A percentile compares a stretch with the other conserved stretches of the same genome.
Evolutionary conservation across 2,329 filamentous ascomycete species (phyloP).

Genomic region (Aspergillus sp.): DNA sequence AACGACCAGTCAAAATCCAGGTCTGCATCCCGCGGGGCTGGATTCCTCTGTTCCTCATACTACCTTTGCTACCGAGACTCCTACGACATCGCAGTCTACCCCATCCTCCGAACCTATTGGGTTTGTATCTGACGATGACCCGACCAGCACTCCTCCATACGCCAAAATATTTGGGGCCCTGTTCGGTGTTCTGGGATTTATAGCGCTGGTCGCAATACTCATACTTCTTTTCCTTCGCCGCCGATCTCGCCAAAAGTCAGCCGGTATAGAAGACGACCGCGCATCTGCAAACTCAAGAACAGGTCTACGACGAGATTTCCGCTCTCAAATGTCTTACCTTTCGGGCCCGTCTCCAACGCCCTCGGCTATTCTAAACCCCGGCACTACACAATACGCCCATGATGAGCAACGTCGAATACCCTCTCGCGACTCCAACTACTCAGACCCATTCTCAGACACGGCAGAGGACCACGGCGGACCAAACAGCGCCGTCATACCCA

Average conservation of each 20-base stretch:
- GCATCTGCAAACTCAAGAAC: conserved; percentile 17
- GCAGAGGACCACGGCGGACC: not conserved
- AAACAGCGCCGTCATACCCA: not conserved
- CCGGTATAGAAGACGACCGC: conserved; percentile 11
- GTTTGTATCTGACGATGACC: not conserved
- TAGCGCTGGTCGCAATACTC: conserved; percentile 24
- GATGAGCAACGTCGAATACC: not conserved
- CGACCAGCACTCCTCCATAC: conserved; percentile 6
- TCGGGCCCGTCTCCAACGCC: conserved; percentile 10
- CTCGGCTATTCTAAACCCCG: conserved; percentile 10
- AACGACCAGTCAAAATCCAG: not conserved
- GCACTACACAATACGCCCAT: not conserved
- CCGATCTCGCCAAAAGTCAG: conserved; percentile 5
- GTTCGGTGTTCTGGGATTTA: conserved; percentile 26
- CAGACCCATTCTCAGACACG: conserved; percentile 19
- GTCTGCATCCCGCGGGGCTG: not conserved
- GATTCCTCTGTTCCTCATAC: not conserved
- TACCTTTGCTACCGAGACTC: not conserved
- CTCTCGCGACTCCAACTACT: not conserved
- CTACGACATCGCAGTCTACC: not conserved
- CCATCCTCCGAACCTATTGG: not conserved
- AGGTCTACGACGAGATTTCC: conserved; percentile 15
- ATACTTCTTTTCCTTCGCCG: conserved; percentile 24
- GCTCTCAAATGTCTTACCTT: conserved; percentile 12
- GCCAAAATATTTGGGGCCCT: conserved; percentile 30